Evolutionary conservation across 2,329 filamentous ascomycete genomes (phyloP).

Genomic region (Polytolypa hystricis): DNA sequence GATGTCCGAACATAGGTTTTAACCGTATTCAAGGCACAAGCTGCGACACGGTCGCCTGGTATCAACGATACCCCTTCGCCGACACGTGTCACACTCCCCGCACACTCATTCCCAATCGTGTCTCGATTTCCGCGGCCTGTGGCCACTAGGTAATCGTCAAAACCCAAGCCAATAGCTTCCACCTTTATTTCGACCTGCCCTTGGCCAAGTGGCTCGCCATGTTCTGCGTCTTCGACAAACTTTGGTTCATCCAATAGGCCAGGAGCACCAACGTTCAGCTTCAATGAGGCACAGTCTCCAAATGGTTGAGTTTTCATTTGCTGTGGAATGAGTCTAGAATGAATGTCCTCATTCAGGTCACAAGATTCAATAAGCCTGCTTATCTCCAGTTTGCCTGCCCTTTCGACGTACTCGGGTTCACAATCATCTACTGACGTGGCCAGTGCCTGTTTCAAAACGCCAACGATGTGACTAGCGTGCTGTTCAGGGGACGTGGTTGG

Average conservation of each 20-base stretch:
- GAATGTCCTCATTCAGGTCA: constrained; percentile 1
- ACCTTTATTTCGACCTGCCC: constrained; percentile 17
- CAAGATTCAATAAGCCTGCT: background rate
- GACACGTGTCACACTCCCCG: constrained; percentile 11
- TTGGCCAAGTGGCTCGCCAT: constrained; percentile 4
- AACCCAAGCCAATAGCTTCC: constrained; percentile 14
- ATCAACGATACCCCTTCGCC: constrained; percentile 5
- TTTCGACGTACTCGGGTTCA: background rate
- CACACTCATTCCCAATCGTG: constrained; percentile 9
- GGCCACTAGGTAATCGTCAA: constrained; percentile 16
- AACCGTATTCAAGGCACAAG: constrained; percentile 18
- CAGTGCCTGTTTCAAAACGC: constrained; percentile 6
- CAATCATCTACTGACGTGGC: constrained; percentile 1
- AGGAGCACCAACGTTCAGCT: constrained; percentile 8
- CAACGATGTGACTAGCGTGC: constrained; percentile 1
- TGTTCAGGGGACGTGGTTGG: background rate
- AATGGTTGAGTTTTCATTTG: background rate
- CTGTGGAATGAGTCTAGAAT: constrained; percentile 1
- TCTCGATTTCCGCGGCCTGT: constrained; percentile 10
- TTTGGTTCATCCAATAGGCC: constrained; percentile 12
- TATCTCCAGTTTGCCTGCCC: background rate
- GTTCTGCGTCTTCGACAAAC: constrained; percentile 9
- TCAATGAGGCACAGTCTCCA: constrained; percentile 2
- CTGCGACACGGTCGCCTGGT: constrained; percentile 26
- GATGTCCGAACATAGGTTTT: constrained; percentile 16